Base-by-base conservation (phyloP, 805 yeast genomes). In the Candida endomychidarum region DNA sequence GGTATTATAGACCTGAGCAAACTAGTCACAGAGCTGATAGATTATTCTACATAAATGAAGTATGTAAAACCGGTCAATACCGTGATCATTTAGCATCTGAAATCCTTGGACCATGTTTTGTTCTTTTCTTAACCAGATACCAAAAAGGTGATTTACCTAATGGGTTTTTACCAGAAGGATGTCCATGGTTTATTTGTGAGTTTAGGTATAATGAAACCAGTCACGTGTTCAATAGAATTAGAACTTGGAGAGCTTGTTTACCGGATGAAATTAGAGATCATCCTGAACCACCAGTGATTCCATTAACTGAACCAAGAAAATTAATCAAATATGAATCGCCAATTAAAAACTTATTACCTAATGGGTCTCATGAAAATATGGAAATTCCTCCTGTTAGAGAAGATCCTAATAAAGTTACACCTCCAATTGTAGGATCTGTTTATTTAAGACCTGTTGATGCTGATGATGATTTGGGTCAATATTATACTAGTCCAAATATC, bases 1-100 rank as follows among this genome's bases (percentile, higher is more conserved):
- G 98, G 99, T 93, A 91, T 63, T 84, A 87, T 56, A 80, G 98
- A 51, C 96, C 99, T 1, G 98, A 93, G 60, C 97, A 95, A 72
- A 93, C 99, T 0, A 95, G 93, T 32, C 99, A 93, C 62, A 77
- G 95, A 52, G 83, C 75, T 31, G 98, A 93, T 63, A 74, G 96
- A 55, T 65, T 89, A 41, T 93, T 93, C 60, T 87, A 86, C 65
- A 88, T 83, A 51, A 89, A 93, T 58, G 99, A 93, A 66, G 98
- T 93, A 24, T 88, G 91, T 62, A 93, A 93, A 63, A 84, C 96
- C 1, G 96, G 96, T 34, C 97, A 91, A 67, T 93, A 91, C 65
- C 78, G 97, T 58, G 97, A 93, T 61, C 99, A 93, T 62, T 67
- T 81, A 36, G 88, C 86, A 5, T 86, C 81, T 45, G 98, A 93